Evolutionary conservation across 176 grass and related monocot genomes (phyloP).

Genomic region (Tuctoria greenei): DNA sequence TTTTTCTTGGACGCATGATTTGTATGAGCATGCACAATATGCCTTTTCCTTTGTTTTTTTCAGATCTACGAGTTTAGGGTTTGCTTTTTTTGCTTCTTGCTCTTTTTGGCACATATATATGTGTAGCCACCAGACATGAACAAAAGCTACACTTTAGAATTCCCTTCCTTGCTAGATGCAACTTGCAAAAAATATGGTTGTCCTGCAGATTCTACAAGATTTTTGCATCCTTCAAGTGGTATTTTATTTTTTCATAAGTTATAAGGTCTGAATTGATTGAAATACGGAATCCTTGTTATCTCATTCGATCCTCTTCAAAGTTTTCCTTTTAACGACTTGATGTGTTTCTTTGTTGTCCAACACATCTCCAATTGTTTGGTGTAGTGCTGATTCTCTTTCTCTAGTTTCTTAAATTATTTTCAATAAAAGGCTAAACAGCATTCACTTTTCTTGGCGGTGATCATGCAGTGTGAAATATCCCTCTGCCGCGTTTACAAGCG

Average conservation of each 20-base stretch:
- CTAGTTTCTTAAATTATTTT: neutral
- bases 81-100: slow-evolving; percentile 45
- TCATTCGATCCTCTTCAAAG: neutral
- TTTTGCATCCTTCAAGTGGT: slow-evolving; percentile 29
- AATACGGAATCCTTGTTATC: slow-evolving; percentile 1
- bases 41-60: slow-evolving; percentile 23
- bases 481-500: slow-evolving; percentile 94
- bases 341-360: neutral
- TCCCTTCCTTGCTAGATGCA: slow-evolving; percentile 29
- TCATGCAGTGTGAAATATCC: slow-evolving; percentile 80
- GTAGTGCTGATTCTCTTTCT: neutral
- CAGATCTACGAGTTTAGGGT: slow-evolving; percentile 59
- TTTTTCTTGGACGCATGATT: slow-evolving; percentile 47
- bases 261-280: slow-evolving; percentile 28
- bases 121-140: slow-evolving; percentile 10
- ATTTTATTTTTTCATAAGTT: slow-evolving; percentile 8
- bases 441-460: slow-evolving; percentile 11
- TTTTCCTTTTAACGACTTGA: neutral
- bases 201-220: slow-evolving; percentile 23
- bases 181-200: slow-evolving; percentile 26
- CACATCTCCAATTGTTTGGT: neutral
- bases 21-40: slow-evolving; percentile 27
- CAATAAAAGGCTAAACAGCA: neutral
- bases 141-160: slow-evolving; percentile 32
- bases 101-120: slow-evolving; percentile 44